Base-by-base conservation (phyloP, 257 asterid genomes). In the Gardenia jasminoides region DNA sequence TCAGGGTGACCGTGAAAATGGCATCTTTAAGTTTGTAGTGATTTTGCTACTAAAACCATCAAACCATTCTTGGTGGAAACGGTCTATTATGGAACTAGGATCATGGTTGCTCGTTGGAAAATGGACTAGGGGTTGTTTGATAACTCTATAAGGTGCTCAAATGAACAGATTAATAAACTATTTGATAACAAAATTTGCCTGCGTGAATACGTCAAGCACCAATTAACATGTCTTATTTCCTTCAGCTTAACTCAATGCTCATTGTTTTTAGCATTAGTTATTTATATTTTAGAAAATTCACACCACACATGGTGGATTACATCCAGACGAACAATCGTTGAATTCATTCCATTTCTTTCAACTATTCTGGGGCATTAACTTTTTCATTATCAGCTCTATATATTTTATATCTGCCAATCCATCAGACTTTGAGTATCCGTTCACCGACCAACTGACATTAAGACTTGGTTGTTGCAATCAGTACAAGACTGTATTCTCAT, bases 401-500 rank as follows among this genome's bases (percentile, higher is more conserved):
- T 31, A 22, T 39, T 7, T 22, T 24, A 10, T 61, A 48, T 9
- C 41, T 33, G 5, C 54, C 10, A 43, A 19, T 78, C 54, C 58
- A 56, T 71, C 24, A 43, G 28, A 20, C 31, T 28, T 6, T 24
- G 39, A 48, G 31, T 24, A 41, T n/a, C 47, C 50, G 67, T 24
- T 59, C 15, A 16, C 74, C 48, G 44, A 64, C 76, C 5, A 47
- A 44, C 54, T 33, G 52, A 70, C 39, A 75, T 70, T 65, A 44
- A 20, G 56, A 62, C 48, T 79, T 41, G 24, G 77, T 83, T 83
- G 74, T 54, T 71, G 36, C 19, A 24, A 83, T 79, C 97, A 96
- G 99, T 86, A 90, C 82, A 91, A 88, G 89, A 85, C 88, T 41
- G 74, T 88, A 80, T 94, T 96, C 89, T 87, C 97, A 62, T 75